Evolutionary conservation across 805 yeast genomes (phyloP).

Genomic region (Cyberlindnera saturnus): DNA sequence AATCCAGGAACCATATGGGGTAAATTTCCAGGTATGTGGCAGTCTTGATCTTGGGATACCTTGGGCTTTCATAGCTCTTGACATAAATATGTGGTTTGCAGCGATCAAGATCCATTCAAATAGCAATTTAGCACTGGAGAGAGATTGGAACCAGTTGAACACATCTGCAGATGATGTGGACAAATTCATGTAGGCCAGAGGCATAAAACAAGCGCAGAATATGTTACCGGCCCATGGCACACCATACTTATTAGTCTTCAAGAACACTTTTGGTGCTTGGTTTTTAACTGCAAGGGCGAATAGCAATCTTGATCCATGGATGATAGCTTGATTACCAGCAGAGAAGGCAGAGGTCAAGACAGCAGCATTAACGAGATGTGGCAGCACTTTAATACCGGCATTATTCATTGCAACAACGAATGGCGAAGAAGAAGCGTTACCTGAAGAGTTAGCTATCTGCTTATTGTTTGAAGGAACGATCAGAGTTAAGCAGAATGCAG

Average conservation of each 20-base stretch:
- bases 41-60: slow-evolving; percentile 17
- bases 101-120: slow-evolving; percentile 29
- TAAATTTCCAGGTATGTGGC: slow-evolving; percentile 13
- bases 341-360: slow-evolving; percentile 35
- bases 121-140: slow-evolving; percentile 27
- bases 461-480: slow-evolving; percentile 29
- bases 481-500: slow-evolving; percentile 30
- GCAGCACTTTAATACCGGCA: slow-evolving; percentile 36
- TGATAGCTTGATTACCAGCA: slow-evolving; percentile 29
- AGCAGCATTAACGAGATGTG: slow-evolving; percentile 33
- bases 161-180: slow-evolving; percentile 25
- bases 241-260: slow-evolving; percentile 29
- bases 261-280: slow-evolving; percentile 33
- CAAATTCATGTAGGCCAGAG: slow-evolving; percentile 32
- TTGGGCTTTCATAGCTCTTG: slow-evolving; percentile 36
- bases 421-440: slow-evolving; percentile 31
- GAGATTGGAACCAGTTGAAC: slow-evolving; percentile 30
- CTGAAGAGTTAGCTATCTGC: slow-evolving; percentile 25
- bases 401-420: slow-evolving; percentile 40
- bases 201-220: slow-evolving; percentile 26
- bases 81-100: slow-evolving; percentile 26
- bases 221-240: slow-evolving; percentile 28
- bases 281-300: slow-evolving; percentile 33
- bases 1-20: slow-evolving; percentile 28
- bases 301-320: slow-evolving; percentile 28